Evolutionary conservation across 2,329 filamentous ascomycete genomes (phyloP), one percentile per base, ranked within the genome.

Genomic region (Curvularia sp.): DNA sequence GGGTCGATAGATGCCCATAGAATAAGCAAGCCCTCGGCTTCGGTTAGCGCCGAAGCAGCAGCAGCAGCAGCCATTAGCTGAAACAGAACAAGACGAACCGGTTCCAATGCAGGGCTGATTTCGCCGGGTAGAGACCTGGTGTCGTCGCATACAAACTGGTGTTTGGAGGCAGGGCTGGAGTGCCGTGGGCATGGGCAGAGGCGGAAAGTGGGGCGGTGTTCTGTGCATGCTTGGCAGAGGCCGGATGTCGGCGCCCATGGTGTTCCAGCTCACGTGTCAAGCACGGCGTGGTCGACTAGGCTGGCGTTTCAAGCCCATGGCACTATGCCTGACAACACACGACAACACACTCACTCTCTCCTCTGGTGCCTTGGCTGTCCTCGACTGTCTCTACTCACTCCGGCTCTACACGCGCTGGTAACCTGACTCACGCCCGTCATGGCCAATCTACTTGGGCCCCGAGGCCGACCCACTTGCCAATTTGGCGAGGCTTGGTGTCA

Each of bases 1-100:
- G 49, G 38, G 42, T 68, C 59, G 20, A 65, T 38, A 18, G 47
- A 35, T 28, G 58, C 62, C 58, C 57, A 67, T 38, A 65, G 30
- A 5, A 62, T n/a, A 12, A 61, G 58, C 6, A 58, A 5, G 22
- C 51, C 48, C 8, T 49, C 22, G 2, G 49, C 9, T 24, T 43
- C 26, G 18, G 12, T n/a, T 20, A 22, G 3, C 22, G 35, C 7
- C 10, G 10, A n/a, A 12, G 22, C 22, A 39, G 7, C n/a, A 13
- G 7, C n/a, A 13, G 12, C 5, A 18, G 18, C 18, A 24, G 22
- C 22, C 22, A 49, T 35, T 6, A 15, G 8, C 13, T 26, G 15
- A 6, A 41, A 15, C 15, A 18, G 7, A 28, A 10, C 15, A 43
- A 43, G 41, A 26, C 41, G 22, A 26, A 15, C 22, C 24, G 20